Evolutionary conservation across 2,329 filamentous ascomycete genomes (phyloP).

Genomic region (Emmonsia crescens): DNA sequence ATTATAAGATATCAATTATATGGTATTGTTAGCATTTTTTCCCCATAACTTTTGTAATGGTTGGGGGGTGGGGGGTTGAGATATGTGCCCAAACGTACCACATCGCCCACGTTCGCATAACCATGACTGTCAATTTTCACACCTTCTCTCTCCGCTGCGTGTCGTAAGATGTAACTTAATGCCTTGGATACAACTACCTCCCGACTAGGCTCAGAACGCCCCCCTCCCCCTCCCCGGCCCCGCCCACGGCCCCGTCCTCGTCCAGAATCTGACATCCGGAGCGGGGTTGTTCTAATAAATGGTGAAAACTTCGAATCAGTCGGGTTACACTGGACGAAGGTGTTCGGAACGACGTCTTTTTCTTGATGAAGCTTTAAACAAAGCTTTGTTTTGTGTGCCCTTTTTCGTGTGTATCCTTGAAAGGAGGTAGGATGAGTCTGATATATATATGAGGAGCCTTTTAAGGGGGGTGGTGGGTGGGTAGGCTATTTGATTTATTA

Average conservation of each 20-base stretch:
- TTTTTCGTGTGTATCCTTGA: neutral
- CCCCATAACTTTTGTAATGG: neutral
- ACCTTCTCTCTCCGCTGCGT: conserved; percentile 51
- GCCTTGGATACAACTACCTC: conserved; percentile 33
- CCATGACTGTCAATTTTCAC: conserved; percentile 48
- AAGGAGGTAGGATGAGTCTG: neutral
- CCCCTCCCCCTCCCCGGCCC: neutral
- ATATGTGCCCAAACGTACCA: conserved; percentile 45
- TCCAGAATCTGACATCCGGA: neutral
- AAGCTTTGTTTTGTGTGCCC: neutral
- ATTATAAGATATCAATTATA: conserved; percentile 4
- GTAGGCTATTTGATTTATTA: neutral
- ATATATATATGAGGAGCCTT: too few species aligned
- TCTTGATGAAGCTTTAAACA: too few species aligned
- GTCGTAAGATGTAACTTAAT: conserved; percentile 43
- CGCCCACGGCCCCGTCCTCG: neutral
- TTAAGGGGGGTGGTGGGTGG: neutral
- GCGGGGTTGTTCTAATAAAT: neutral
- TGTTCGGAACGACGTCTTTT: neutral
- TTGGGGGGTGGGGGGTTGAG: neutral
- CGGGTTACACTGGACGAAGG: neutral
- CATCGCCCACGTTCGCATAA: conserved; percentile 49
- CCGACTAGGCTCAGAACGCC: conserved; percentile 11
- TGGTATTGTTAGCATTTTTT: neutral
- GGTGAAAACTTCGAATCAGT: neutral